phyloP scores from a whole-genome alignment of 2,329 filamentous ascomycete species.

The Acrocalymma vagum region DNA sequence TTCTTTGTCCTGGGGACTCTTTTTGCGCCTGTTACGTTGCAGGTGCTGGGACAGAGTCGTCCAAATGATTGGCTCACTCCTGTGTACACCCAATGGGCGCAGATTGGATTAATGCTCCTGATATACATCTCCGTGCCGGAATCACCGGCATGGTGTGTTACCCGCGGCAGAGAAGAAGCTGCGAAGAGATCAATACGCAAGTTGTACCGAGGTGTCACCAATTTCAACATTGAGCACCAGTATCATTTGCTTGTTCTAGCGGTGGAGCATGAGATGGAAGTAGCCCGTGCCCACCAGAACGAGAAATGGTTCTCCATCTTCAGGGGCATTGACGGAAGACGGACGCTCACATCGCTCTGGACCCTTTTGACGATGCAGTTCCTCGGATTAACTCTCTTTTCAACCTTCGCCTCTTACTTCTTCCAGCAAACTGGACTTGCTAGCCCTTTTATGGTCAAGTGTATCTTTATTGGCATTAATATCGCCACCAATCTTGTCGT shows the following conservation, averaged over 20 bases:
- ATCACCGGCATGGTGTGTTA: not conserved
- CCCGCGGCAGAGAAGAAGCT: not conserved
- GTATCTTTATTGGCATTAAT: conserved; percentile 1
- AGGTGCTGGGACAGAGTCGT: not conserved
- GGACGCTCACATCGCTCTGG: conserved; percentile 56
- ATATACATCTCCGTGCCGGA: conserved; percentile 3
- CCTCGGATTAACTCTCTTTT: conserved; percentile 1
- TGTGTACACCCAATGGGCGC: conserved; percentile 2
- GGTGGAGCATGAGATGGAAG: no score
- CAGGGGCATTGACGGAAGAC: conserved; percentile 74
- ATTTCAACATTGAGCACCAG: conserved; percentile 1
- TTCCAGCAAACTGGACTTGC: conserved; percentile 8
- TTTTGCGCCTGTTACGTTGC: not conserved
- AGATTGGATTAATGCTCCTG: conserved; percentile 1
- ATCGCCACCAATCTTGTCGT: not conserved
- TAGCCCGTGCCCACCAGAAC: no score
- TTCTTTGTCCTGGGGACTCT: not conserved
- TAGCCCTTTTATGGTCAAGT: conserved; percentile 2
- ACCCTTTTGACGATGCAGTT: conserved; percentile 1
- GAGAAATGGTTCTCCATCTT: conserved; percentile 66
- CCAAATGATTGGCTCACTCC: not conserved
- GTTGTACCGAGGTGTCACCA: not conserved
- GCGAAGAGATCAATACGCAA: not conserved
- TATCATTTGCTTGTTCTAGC: no score
- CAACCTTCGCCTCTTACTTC: conserved; percentile 4